Evolutionary conservation across 306 rosid species (phyloP), one percentile per base, ranked within the genome.

Genomic region (Sicyos baderoa): DNA sequence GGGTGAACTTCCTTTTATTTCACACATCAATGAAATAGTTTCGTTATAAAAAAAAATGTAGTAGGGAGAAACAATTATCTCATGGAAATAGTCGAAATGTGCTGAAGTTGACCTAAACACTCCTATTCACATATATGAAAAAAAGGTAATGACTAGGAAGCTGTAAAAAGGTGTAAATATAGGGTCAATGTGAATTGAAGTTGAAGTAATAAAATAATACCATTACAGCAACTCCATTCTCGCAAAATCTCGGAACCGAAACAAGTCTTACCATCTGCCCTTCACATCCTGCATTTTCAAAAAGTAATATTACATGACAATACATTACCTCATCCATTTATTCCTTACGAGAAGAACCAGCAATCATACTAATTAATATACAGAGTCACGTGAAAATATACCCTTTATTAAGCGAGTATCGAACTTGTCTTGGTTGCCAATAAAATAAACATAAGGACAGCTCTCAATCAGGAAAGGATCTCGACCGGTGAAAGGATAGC

Each of bases 391-490:
- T 73, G 63, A 76, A 73, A 66, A 54, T n/a, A 40, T 89, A 93
- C 96, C 99, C 68, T 79, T 82, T 72, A 88, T 72, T 76, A 88
- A 68, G 70, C 86, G 88, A 69, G 87, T 84, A 69, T 82, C 88
- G 65, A 76, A 93, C 81, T 78, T 86, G 76, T 90, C 82, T 80
- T 93, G 99, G 78, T 93, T 93, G 62, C 99, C 99, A 59, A 84
- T 76, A 49, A 89, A 93, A 81, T 93, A 93, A 45, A 90, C 97
- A 80, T 88, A 90, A 76, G 99, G 99, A 66, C 99, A 93, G 76
- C 79, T 85, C 78, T 89, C 94, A 59, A 90, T 74, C 84, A 90
- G 78, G 83, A 93, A 93, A 48, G 98, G 98, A 74, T 93, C 98
- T 75, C 74, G 84, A 48, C 88, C 97, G 2, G 86, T 85, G 79